Evolutionary conservation across 2,329 filamentous ascomycete species (phyloP).

Genomic region (Fusarium sp.): DNA sequence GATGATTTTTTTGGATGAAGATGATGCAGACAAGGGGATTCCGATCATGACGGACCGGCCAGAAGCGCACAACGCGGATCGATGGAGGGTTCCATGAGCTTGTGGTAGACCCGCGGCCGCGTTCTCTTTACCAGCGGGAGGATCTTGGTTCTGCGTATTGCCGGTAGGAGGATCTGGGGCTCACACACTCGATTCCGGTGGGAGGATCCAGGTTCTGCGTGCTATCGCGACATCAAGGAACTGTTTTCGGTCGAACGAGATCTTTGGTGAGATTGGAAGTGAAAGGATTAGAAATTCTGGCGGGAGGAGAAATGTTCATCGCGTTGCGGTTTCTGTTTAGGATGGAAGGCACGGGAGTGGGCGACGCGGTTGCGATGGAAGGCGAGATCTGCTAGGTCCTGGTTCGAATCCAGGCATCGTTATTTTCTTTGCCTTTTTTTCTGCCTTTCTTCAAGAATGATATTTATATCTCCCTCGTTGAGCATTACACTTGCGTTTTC

Average conservation of each 20-base stretch:
- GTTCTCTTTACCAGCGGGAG: neutral
- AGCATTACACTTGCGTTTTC: neutral
- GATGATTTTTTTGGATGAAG: neutral
- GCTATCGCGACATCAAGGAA: neutral
- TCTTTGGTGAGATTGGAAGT: too few relatives aligned
- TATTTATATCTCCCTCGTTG: neutral
- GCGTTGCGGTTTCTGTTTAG: too few relatives aligned
- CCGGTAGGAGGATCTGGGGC: too few relatives aligned
- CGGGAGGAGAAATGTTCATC: too few relatives aligned
- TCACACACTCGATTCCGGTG: too few relatives aligned
- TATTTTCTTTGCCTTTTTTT: neutral
- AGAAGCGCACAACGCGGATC: neutral
- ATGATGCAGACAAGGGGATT: neutral
- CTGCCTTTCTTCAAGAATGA: neutral
- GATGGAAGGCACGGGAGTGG: too few relatives aligned
- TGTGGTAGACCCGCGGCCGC: too few relatives aligned
- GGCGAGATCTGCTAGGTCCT: neutral
- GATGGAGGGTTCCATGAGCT: neutral
- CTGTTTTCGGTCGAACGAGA: too few relatives aligned
- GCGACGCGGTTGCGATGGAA: too few relatives aligned
- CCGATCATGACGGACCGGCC: neutral
- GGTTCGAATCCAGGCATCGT: neutral
- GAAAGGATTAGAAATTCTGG: too few relatives aligned
- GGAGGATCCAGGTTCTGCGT: neutral
- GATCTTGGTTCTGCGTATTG: neutral